These are phyloP conservation scores for Daedaleopsis nitida DNA, from an alignment of 768 basidiomycete genomes.

Conservation along the genomic window DNA sequence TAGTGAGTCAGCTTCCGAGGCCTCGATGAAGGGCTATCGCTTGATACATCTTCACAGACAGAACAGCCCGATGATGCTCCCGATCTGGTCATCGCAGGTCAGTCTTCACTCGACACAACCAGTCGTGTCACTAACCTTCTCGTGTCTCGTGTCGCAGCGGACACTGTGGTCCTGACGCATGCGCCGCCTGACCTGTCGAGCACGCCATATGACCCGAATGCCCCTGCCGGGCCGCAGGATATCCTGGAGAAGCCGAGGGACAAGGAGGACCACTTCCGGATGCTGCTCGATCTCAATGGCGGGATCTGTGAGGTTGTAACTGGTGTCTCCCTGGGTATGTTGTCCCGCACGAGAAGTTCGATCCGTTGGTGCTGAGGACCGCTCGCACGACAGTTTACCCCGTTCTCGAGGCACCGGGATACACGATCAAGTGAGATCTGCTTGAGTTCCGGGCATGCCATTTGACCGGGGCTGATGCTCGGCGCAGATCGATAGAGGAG, in stretches of 20 bases:
- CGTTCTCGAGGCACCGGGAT: conserved; percentile 74
- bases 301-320: conserved; percentile 90
- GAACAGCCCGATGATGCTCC: conserved; percentile 68
- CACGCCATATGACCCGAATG: conserved; percentile 49
- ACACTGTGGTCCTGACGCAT: conserved; percentile 92
- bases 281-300: conserved; percentile 88
- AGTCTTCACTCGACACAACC: not conserved
- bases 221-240: conserved; percentile 59
- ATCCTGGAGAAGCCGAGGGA: conserved; percentile 86
- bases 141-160: conserved; percentile 52
- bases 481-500: conserved; percentile 74
- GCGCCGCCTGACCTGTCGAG: conserved; percentile 61
- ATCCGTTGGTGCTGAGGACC: not conserved
- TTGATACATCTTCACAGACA: conserved; percentile 31
- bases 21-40: not conserved
- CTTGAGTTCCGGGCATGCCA: too few species aligned
- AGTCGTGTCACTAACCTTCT: not conserved
- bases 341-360: not conserved
- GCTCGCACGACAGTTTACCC: conserved; percentile 61
- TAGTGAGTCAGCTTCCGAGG: conserved; percentile 42
- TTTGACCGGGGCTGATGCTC: not conserved
- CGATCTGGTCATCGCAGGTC: conserved; percentile 80
- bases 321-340: conserved; percentile 76
- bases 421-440: conserved; percentile 61
- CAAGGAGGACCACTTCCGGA: conserved; percentile 81